Evolutionary conservation across 805 yeast genomes (phyloP).

Genomic region (Vanderwaltozyma yarrowii): DNA sequence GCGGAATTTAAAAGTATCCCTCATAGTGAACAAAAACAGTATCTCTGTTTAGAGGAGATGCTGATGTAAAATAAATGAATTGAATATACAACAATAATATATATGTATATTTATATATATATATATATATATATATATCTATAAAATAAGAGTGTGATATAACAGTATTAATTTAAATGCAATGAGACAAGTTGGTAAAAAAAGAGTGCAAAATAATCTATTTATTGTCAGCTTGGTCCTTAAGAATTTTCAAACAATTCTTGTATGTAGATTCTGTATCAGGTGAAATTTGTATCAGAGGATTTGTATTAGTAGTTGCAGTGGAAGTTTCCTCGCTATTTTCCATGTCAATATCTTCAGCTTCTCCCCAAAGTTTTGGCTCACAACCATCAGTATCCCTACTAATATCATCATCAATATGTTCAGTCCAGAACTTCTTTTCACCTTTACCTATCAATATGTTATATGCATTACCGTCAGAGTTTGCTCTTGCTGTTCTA

Average conservation of each 20-base stretch:
- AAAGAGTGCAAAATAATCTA: not conserved
- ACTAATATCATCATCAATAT: slow-evolving; percentile 41
- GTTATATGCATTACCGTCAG: slow-evolving; percentile 63
- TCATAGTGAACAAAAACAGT: too few species aligned
- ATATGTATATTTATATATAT: too few species aligned
- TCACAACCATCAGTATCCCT: slow-evolving; percentile 32
- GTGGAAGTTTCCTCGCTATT: not conserved
- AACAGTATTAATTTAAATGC: too few species aligned
- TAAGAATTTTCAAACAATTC: slow-evolving; percentile 35
- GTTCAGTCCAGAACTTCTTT: slow-evolving; percentile 47
- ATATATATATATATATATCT: too few species aligned
- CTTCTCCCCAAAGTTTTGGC: slow-evolving; percentile 18
- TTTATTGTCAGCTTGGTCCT: slow-evolving; percentile 30
- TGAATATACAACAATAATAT: too few species aligned
- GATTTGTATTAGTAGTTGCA: not conserved
- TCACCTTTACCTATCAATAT: slow-evolving; percentile 75
- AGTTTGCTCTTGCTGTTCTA: slow-evolving; percentile 91
- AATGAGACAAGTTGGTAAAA: too few species aligned
- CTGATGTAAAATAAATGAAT: too few species aligned
- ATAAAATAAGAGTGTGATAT: too few species aligned
- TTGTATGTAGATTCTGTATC: slow-evolving; percentile 35
- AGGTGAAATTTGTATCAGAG: slow-evolving; percentile 26
- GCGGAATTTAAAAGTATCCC: too few species aligned
- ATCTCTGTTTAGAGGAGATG: too few species aligned
- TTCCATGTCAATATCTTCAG: slow-evolving; percentile 3